phyloP scores from a whole-genome alignment of 2,329 filamentous ascomycete species.

The Fusarium kyushuense region DNA sequence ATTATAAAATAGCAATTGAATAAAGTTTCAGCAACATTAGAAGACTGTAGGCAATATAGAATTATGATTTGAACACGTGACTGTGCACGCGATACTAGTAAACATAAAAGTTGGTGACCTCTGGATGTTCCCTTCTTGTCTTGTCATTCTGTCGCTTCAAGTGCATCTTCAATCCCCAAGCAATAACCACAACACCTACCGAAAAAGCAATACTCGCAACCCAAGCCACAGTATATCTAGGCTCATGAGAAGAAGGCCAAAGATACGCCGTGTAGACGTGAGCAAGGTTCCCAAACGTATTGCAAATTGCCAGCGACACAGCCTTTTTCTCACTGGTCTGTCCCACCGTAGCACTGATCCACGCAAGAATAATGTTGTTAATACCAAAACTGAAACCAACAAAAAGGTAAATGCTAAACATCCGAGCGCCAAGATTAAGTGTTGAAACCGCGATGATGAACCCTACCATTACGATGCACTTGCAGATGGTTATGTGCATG shows the following conservation, averaged over 20 bases:
- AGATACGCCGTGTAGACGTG: constrained; percentile 36
- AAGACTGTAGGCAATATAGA: too few species aligned
- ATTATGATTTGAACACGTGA: too few species aligned
- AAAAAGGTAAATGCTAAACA: constrained; percentile 54
- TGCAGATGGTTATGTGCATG: constrained; percentile 43
- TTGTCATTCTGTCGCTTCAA: constrained; percentile 25
- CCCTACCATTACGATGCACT: constrained; percentile 53
- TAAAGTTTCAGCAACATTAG: too few species aligned
- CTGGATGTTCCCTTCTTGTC: constrained; percentile 19
- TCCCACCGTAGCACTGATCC: constrained; percentile 54
- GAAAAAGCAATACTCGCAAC: constrained; percentile 30
- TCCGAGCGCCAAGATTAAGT: constrained; percentile 28
- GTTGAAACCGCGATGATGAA: constrained; percentile 47
- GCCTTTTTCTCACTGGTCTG: constrained; percentile 62
- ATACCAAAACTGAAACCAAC: constrained; percentile 55
- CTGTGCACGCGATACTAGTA: not conserved
- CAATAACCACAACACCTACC: constrained; percentile 17
- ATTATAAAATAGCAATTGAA: too few species aligned
- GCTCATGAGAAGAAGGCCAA: constrained; percentile 20
- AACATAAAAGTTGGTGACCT: constrained; percentile 15
- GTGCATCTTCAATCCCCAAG: constrained; percentile 4
- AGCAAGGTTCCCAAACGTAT: constrained; percentile 30
- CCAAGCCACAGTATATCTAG: constrained; percentile 21
- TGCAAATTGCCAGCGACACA: constrained; percentile 33
- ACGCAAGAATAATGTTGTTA: constrained; percentile 59